Conservation (phyloP, 495 filamentous ascomycete genomes). For the Talaromyces wortmannii region DNA sequence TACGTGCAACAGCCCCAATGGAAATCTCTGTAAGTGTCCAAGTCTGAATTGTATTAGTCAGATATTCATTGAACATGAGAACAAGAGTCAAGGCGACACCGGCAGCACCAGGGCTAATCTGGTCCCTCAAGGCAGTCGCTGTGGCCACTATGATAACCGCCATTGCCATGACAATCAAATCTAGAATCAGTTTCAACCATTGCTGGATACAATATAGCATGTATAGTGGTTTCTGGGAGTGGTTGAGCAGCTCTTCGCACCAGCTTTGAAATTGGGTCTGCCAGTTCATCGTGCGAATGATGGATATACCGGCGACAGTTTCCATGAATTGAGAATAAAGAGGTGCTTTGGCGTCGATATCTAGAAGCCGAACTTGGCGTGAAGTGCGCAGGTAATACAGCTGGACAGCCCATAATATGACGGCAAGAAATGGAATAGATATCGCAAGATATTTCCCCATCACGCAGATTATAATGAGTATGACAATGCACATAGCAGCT, state of each 20-base stretch:
- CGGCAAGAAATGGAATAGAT: slow-evolving; percentile 12
- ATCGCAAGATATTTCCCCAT: slow-evolving; percentile 19
- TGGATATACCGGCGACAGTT: slow-evolving; percentile 37
- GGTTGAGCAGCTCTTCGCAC: slow-evolving; percentile 46
- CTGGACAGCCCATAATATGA: slow-evolving; percentile 40
- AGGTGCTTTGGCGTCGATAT: slow-evolving; percentile 55
- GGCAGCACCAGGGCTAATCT: slow-evolving; percentile 9
- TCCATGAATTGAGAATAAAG: slow-evolving; percentile 56
- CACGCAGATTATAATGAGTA: slow-evolving; percentile 17
- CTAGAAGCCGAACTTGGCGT: slow-evolving; percentile 55
- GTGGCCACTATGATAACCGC: slow-evolving; percentile 18
- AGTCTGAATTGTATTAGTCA: slow-evolving; percentile 21
- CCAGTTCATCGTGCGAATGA: slow-evolving; percentile 54
- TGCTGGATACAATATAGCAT: slow-evolving; percentile 47
- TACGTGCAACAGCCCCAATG: slow-evolving; percentile 40
- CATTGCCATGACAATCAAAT: slow-evolving; percentile 37
- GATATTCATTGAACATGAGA: slow-evolving; percentile 43
- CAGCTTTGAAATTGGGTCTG: slow-evolving; percentile 34
- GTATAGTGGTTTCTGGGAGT: slow-evolving; percentile 52
- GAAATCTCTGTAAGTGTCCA: slow-evolving; percentile 50
- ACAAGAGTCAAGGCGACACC: slow-evolving; percentile 60
- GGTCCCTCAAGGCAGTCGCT: slow-evolving; percentile 7
- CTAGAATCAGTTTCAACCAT: slow-evolving; percentile 46
- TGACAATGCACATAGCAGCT: slow-evolving; percentile 14
- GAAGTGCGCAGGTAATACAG: slow-evolving; percentile 54